These are phyloP conservation scores for Boletus smithii DNA, from an alignment of 1,284 basidiomycete genomes.

Conservation along the genomic window DNA sequence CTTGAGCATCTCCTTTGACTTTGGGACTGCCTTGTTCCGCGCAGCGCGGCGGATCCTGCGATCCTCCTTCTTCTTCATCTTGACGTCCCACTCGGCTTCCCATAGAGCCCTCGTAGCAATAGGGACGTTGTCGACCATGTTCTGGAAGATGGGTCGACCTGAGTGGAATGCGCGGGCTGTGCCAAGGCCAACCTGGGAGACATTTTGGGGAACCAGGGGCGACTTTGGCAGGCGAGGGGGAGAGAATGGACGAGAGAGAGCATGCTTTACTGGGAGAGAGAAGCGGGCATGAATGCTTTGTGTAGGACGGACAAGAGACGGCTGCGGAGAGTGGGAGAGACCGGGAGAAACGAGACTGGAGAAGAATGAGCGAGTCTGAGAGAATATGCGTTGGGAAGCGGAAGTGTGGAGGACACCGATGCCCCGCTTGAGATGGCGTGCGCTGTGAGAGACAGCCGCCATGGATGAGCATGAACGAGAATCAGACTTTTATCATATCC, in stretches of 20 bases:
- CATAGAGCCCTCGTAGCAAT: conserved; percentile 63
- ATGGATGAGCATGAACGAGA: no score
- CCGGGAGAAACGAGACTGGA: conserved; percentile 52
- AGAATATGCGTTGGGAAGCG: no score
- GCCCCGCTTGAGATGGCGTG: not conserved
- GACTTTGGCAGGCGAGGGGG: conserved; percentile 54
- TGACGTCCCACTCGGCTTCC: conserved; percentile 65
- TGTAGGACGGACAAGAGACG: conserved; percentile 36
- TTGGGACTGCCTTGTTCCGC: conserved; percentile 19
- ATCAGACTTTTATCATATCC: no score
- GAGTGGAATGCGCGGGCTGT: conserved; percentile 70
- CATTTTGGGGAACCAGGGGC: conserved; percentile 46
- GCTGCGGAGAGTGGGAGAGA: conserved; percentile 38
- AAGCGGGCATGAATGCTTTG: conserved; percentile 39
- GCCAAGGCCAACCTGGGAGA: conserved; percentile 67
- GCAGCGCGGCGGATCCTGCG: conserved; percentile 35
- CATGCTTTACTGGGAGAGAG: conserved; percentile 53
- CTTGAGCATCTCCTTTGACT: conserved; percentile 37
- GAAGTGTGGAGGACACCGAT: not conserved
- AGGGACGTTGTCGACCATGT: conserved; percentile 72
- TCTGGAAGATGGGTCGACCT: conserved; percentile 69
- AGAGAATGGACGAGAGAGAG: conserved; percentile 42
- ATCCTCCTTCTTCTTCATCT: conserved; percentile 45
- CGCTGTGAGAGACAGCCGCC: not conserved
- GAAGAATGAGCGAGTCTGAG: conserved; percentile 39